Conservation (phyloP, 2,329 filamentous ascomycete species). For the Curvularia eragrostidis region DNA sequence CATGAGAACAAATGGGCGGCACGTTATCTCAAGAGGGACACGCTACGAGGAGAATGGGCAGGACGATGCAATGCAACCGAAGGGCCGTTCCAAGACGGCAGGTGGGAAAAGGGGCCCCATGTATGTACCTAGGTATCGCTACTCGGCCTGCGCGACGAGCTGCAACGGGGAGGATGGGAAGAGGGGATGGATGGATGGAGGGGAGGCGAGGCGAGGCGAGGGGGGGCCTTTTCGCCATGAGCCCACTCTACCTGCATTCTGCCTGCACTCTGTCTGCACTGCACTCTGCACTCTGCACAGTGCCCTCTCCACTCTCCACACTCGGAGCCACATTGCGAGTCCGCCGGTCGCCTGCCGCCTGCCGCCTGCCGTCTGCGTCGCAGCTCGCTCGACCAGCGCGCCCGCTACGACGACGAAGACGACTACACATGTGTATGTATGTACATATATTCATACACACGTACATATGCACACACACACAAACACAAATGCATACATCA, state of each 20-base stretch:
- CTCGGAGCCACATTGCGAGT: slow-evolving; percentile 9
- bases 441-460: no score
- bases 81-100: slow-evolving; percentile 35
- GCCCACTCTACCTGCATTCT: slow-evolving; percentile 3
- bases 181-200: background rate
- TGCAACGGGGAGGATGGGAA: slow-evolving; percentile 1
- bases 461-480: no score
- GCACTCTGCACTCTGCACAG: slow-evolving; percentile 28
- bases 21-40: slow-evolving; percentile 26
- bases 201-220: no score
- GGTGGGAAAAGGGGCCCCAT: slow-evolving; percentile 24
- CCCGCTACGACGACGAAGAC: no score
- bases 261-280: slow-evolving; percentile 24
- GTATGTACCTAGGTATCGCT: background rate
- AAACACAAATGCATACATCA: no score
- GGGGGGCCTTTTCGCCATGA: background rate
- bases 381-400: background rate
- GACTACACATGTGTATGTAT: no score
- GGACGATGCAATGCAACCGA: slow-evolving; percentile 19
- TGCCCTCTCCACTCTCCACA: slow-evolving; percentile 26
- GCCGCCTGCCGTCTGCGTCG: background rate
- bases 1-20: slow-evolving; percentile 22
- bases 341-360: background rate
- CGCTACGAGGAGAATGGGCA: slow-evolving; percentile 22
- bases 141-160: background rate